Evolutionary conservation across 1,284 basidiomycete genomes (phyloP).

Genomic region (Agroathelia rolfsii): DNA sequence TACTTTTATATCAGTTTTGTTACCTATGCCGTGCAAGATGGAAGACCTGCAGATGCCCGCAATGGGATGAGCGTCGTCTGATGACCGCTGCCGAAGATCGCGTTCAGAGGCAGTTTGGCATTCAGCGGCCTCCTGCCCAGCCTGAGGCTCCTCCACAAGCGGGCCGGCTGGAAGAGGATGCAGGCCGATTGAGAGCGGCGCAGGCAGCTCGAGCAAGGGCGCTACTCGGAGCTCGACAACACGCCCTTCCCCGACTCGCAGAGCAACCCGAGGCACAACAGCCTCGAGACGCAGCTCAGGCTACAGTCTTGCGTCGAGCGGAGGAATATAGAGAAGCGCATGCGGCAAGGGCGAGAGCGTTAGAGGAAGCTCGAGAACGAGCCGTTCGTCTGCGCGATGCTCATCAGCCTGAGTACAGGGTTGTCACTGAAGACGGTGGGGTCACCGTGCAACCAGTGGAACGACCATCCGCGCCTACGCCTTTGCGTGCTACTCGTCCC

Average conservation of each 20-base stretch:
- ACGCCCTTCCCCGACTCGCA: neutral
- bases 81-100: slow-evolving; percentile 18
- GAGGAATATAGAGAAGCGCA: too few relatives aligned
- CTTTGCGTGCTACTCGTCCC: too few relatives aligned
- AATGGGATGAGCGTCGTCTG: slow-evolving; percentile 43
- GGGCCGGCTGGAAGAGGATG: neutral
- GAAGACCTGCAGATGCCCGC: slow-evolving; percentile 42
- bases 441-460: too few relatives aligned
- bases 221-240: neutral
- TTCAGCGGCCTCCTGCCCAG: slow-evolving; percentile 2
- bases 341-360: too few relatives aligned
- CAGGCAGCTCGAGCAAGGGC: neutral
- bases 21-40: slow-evolving; percentile 42
- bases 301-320: too few relatives aligned
- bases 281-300: too few relatives aligned
- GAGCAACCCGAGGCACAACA: neutral
- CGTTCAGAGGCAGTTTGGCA: slow-evolving; percentile 16
- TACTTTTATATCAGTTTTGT: too few relatives aligned
- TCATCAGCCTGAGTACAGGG: too few relatives aligned
- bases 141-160: slow-evolving; percentile 1
- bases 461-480: too few relatives aligned
- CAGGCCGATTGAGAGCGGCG: neutral
- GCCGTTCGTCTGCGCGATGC: too few relatives aligned
- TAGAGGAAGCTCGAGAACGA: too few relatives aligned
- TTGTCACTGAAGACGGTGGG: too few relatives aligned